Conservation (phyloP, 139 green algal genomes). For the Coelastrella sp. region DNA sequence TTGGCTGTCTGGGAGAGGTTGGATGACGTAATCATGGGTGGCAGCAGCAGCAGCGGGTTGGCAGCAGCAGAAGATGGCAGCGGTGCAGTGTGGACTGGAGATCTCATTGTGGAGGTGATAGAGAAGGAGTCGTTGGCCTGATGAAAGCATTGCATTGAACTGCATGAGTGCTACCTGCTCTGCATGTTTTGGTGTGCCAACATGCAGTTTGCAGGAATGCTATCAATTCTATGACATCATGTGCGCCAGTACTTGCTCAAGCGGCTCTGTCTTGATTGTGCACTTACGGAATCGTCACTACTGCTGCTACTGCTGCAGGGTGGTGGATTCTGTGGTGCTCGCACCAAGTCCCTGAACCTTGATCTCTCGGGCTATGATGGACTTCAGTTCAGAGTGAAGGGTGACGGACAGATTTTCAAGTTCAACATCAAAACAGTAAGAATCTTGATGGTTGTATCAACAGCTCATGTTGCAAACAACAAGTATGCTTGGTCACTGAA, state of each 20-base stretch:
- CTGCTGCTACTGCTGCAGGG: slow-evolving; percentile 63
- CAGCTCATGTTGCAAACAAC: too few relatives aligned
- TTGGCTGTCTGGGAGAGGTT: slow-evolving; percentile 71
- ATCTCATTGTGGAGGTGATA: slow-evolving; percentile 76
- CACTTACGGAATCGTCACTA: too few relatives aligned
- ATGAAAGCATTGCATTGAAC: too few relatives aligned
- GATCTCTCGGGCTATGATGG: slow-evolving; percentile 66
- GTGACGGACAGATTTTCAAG: slow-evolving; percentile 85
- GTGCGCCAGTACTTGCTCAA: too few relatives aligned
- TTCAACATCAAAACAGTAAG: slow-evolving; percentile 92
- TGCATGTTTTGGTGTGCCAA: too few relatives aligned
- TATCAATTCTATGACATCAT: too few relatives aligned
- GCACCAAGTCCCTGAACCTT: slow-evolving; percentile 59
- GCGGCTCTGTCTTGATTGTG: too few relatives aligned
- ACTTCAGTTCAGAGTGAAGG: slow-evolving; percentile 77
- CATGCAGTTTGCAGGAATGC: too few relatives aligned
- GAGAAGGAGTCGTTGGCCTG: not conserved
- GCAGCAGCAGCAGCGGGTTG: slow-evolving; percentile 67
- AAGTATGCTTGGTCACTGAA: too few relatives aligned
- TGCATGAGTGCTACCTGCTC: too few relatives aligned
- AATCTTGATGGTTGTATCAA: not conserved
- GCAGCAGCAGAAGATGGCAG: slow-evolving; percentile 56
- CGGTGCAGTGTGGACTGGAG: slow-evolving; percentile 77
- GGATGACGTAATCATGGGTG: slow-evolving; percentile 89
- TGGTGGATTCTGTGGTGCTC: slow-evolving; percentile 89